These are phyloP conservation scores for Termitomyces sp. DNA, from an alignment of 768 basidiomycete species.

Conservation along the genomic window DNA sequence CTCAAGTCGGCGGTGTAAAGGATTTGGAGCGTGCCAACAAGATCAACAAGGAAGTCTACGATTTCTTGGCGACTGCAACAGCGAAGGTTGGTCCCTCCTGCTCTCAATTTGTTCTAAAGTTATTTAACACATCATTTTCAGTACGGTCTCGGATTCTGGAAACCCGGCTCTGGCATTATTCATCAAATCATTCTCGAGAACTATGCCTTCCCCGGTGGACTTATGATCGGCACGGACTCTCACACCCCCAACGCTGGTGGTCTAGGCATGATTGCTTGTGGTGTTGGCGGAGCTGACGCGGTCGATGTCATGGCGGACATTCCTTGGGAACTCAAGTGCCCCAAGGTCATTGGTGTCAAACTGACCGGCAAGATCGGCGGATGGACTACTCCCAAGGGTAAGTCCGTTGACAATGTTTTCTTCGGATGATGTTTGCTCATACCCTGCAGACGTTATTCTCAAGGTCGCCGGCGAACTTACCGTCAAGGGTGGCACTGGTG, in stretches of 20 bases:
- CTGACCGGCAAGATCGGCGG: slow-evolving; percentile 91
- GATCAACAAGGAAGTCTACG: slow-evolving; percentile 98
- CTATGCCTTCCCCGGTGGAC: slow-evolving; percentile 98
- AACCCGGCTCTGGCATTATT: slow-evolving; percentile 98
- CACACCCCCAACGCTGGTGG: slow-evolving; percentile 99
- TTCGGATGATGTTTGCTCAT: slow-evolving; percentile 4
- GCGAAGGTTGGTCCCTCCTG: slow-evolving; percentile 58
- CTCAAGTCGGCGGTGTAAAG: slow-evolving; percentile 88
- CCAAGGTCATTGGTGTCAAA: slow-evolving; percentile 98
- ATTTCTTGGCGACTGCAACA: slow-evolving; percentile 96
- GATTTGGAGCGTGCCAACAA: slow-evolving; percentile 89
- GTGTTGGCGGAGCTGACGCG: slow-evolving; percentile 98
- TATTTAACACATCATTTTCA: slow-evolving; percentile 18
- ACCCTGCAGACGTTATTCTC: slow-evolving; percentile 80
- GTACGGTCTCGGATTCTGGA: slow-evolving; percentile 99
- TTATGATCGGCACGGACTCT: slow-evolving; percentile 99
- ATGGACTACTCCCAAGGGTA: slow-evolving; percentile 98
- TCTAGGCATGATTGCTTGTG: slow-evolving; percentile 98
- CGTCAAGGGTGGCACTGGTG: slow-evolving; percentile 98
- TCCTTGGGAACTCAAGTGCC: slow-evolving; percentile 99
- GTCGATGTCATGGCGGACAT: slow-evolving; percentile 98
- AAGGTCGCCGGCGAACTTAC: slow-evolving; percentile 99
- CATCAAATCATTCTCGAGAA: slow-evolving; percentile 99
- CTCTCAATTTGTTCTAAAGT: neutral
- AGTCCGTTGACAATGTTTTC: slow-evolving; percentile 9